Percentiles rank a stretch among this genome's conserved stretches.
Evolutionary conservation across 768 basidiomycete genomes (phyloP).

Genomic region (Lactarius hengduanensis): DNA sequence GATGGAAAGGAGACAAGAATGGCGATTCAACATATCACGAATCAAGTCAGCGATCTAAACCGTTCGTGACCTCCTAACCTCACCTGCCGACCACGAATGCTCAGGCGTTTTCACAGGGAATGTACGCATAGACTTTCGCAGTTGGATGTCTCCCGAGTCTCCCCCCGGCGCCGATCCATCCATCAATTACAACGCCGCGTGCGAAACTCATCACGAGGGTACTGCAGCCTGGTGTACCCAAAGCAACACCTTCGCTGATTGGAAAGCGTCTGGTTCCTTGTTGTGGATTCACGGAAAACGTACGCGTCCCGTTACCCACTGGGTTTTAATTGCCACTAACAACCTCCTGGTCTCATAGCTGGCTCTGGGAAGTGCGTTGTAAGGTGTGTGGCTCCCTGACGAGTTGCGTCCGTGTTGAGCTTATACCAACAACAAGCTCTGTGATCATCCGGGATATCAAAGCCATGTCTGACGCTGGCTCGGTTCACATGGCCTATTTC

Average conservation of each 20-base stretch:
- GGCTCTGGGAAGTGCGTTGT: background rate
- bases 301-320: background rate
- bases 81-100: background rate
- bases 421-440: background rate
- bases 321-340: background rate
- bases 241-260: background rate
- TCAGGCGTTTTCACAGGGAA: background rate
- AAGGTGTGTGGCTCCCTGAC: background rate
- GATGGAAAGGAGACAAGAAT: background rate
- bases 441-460: background rate
- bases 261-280: background rate
- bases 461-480: background rate
- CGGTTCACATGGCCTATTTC: background rate
- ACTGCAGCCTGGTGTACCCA: background rate
- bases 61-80: background rate
- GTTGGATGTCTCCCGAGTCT: background rate
- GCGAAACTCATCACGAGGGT: background rate
- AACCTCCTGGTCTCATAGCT: background rate
- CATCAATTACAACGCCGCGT: background rate
- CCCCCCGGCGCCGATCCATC: background rate
- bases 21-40: background rate
- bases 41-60: background rate
- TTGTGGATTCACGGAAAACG: slow-evolving; percentile 1
- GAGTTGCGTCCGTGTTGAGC: background rate
- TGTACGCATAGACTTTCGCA: background rate